A percentile compares a stretch with the other conserved stretches of the same genome.
Evolutionary conservation across 1,139 yeast genomes (phyloP).

Genomic region (Maudiozyma humilis): DNA sequence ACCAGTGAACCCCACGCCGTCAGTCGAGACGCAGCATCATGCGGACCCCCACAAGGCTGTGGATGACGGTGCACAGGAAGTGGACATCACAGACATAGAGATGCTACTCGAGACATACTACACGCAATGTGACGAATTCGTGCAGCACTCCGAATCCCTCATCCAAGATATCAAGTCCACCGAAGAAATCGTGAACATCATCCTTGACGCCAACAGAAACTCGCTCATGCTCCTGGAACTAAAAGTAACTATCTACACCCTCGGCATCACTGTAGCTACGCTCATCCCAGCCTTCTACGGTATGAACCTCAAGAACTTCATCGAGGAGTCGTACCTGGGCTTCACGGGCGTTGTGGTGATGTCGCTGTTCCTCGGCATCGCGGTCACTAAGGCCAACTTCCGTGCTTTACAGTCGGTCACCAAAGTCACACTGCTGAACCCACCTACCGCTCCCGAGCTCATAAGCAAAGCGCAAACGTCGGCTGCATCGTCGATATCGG

Average conservation of each 20-base stretch:
- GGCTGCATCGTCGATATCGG: too few species aligned
- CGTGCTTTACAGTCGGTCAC: slow-evolving; percentile 38
- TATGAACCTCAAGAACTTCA: slow-evolving; percentile 85
- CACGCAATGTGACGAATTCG: slow-evolving; percentile 93
- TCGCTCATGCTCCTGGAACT: slow-evolving; percentile 84
- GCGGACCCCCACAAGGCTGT: not conserved
- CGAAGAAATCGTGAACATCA: slow-evolving; percentile 92
- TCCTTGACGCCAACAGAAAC: slow-evolving; percentile 90
- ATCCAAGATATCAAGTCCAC: slow-evolving; percentile 82
- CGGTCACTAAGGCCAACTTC: slow-evolving; percentile 36
- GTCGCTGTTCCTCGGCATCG: slow-evolving; percentile 36
- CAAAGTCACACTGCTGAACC: slow-evolving; percentile 36
- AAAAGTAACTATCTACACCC: slow-evolving; percentile 74
- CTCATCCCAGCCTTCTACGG: slow-evolving; percentile 83
- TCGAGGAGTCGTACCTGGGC: slow-evolving; percentile 59
- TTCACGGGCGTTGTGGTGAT: slow-evolving; percentile 38
- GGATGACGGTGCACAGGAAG: slow-evolving; percentile 13
- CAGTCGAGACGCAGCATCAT: not conserved
- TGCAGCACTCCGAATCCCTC: slow-evolving; percentile 81
- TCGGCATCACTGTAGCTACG: slow-evolving; percentile 76
- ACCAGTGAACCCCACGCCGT: not conserved
- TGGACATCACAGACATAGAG: slow-evolving; percentile 68
- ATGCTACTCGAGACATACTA: slow-evolving; percentile 88
- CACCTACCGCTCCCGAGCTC: slow-evolving; percentile 10
- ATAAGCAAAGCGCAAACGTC: not conserved